Conservation (phyloP, 805 yeast genomes). For the Hanseniaspora vineae region DNA sequence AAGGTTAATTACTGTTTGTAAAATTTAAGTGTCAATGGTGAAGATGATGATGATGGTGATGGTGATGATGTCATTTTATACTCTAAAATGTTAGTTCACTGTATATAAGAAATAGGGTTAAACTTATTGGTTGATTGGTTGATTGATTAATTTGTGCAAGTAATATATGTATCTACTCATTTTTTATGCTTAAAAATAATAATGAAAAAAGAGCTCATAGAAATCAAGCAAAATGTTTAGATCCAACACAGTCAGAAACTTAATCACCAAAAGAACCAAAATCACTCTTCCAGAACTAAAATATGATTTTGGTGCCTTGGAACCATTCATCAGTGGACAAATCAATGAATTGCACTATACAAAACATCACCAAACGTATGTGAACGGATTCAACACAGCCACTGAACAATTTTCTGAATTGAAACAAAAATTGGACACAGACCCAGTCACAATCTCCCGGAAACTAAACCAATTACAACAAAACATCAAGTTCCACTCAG, state of each 20-base stretch:
- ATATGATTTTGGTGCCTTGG: constrained; percentile 75
- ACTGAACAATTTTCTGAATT: constrained; percentile 64
- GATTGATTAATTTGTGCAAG: no score
- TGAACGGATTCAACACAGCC: constrained; percentile 71
- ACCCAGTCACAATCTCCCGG: constrained; percentile 36
- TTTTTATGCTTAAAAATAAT: neutral
- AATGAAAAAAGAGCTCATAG: neutral
- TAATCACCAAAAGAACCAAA: constrained; percentile 34
- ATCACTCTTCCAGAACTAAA: constrained; percentile 70
- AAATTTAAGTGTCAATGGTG: no score
- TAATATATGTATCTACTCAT: neutral
- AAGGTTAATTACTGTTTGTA: no score
- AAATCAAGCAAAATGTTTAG: constrained; percentile 1
- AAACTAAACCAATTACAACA: constrained; percentile 41
- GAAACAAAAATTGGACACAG: constrained; percentile 39
- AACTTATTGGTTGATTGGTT: no score
- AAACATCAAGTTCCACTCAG: constrained; percentile 80
- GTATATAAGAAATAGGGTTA: no score
- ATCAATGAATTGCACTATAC: constrained; percentile 79
- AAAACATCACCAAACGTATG: constrained; percentile 89
- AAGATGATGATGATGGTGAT: no score
- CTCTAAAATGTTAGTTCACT: no score
- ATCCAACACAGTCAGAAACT: constrained; percentile 7
- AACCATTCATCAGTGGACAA: constrained; percentile 75
- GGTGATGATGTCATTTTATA: no score